phyloP scores from a whole-genome alignment of 768 basidiomycete genomes.

The Clitopilus hobsonii region DNA sequence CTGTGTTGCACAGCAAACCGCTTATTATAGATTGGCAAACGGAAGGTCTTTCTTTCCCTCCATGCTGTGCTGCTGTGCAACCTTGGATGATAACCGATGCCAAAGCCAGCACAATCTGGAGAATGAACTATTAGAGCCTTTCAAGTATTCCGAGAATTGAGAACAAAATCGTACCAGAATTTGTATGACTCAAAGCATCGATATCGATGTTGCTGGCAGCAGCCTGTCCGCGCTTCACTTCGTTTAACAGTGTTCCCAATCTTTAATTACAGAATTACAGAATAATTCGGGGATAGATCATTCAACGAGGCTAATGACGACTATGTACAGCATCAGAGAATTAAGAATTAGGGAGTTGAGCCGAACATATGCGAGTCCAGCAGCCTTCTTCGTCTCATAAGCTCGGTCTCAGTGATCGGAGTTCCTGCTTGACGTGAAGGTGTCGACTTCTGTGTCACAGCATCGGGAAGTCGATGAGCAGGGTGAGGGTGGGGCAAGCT shows the following conservation, averaged over 20 bases:
- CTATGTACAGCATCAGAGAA: not conserved
- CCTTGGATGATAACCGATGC: conserved; percentile 15
- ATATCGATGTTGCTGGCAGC: too few species aligned
- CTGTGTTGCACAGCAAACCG: conserved; percentile 37
- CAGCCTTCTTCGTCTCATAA: conserved; percentile 75
- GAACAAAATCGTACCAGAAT: too few species aligned
- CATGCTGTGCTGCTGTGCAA: conserved; percentile 27
- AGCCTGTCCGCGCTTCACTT: too few species aligned
- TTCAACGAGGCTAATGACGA: too few species aligned
- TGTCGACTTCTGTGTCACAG: not conserved
- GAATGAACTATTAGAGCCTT: too few species aligned
- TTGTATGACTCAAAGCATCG: too few species aligned
- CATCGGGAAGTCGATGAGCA: not conserved
- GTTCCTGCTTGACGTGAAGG: conserved; percentile 46
- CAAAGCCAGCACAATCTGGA: not conserved
- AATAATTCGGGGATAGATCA: too few species aligned
- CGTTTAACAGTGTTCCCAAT: too few species aligned
- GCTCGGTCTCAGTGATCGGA: conserved; percentile 71
- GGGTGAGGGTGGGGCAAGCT: not conserved
- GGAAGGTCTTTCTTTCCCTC: conserved; percentile 13
- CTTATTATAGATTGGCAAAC: conserved; percentile 25
- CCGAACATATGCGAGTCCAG: conserved; percentile 69
- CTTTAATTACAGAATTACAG: too few species aligned
- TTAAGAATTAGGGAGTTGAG: conserved; percentile 18
- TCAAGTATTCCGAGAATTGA: too few species aligned